Conservation (phyloP, 805 yeast species). For the Cyberlindnera bimundalis region DNA sequence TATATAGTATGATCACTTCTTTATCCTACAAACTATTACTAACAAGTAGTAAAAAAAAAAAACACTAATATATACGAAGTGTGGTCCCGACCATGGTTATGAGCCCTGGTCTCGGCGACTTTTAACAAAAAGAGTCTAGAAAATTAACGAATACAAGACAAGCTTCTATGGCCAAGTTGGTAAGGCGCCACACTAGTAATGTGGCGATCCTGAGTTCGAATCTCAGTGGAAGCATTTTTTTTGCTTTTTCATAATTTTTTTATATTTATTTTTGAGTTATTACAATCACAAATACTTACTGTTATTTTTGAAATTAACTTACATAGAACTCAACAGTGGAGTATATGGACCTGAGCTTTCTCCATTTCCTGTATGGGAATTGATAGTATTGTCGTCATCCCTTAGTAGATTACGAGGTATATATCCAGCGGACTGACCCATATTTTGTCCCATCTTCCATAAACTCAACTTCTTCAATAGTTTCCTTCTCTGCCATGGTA, state of each 20-base stretch:
- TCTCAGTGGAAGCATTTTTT: constrained; percentile 48
- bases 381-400: background rate
- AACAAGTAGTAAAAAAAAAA: no score
- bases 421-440: constrained; percentile 6
- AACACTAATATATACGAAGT: no score
- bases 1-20: no score
- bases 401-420: constrained; percentile 14
- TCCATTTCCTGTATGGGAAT: background rate
- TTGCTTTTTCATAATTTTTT: background rate
- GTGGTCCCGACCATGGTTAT: no score
- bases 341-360: constrained; percentile 1
- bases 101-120: no score
- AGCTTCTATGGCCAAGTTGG: constrained; percentile 62
- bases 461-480: constrained; percentile 37
- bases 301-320: no score
- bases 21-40: no score
- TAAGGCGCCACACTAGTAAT: constrained; percentile 84
- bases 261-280: no score
- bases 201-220: constrained; percentile 79
- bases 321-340: constrained; percentile 1
- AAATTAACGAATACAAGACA: no score
- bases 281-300: no score
- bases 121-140: no score
- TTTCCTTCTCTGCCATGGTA: constrained; percentile 54
- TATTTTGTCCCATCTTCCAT: constrained; percentile 13